Evolutionary conservation across 2,329 filamentous ascomycete genomes (phyloP).

Genomic region (Alternaria arborescens): DNA sequence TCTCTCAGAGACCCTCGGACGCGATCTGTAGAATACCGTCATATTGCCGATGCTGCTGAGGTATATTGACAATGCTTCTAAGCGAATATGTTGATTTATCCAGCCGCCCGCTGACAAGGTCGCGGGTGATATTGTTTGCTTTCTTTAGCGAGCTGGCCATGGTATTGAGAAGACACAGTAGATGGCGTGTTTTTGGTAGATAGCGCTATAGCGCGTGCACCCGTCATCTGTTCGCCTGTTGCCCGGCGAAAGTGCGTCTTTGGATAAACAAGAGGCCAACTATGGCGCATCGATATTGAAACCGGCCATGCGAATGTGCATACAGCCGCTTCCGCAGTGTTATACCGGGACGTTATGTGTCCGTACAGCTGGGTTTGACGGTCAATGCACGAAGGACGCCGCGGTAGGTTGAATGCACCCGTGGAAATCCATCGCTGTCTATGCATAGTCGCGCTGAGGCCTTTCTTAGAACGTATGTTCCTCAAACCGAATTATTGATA

Average conservation of each 20-base stretch:
- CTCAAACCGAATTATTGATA: slow-evolving; percentile 18
- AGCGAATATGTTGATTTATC: slow-evolving; percentile 26
- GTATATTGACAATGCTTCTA: slow-evolving; percentile 18
- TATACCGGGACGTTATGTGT: slow-evolving; percentile 32
- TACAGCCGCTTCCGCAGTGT: slow-evolving; percentile 30
- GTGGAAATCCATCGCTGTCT: slow-evolving; percentile 36
- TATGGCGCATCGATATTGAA: slow-evolving; percentile 2
- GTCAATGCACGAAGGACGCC: slow-evolving; percentile 27
- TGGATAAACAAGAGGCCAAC: slow-evolving; percentile 13
- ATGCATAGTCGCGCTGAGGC: slow-evolving; percentile 33
- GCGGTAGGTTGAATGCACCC: slow-evolving; percentile 35
- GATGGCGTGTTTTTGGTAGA: slow-evolving; percentile 15
- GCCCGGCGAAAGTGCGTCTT: slow-evolving; percentile 12
- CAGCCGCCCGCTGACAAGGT: slow-evolving; percentile 30
- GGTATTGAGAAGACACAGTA: slow-evolving; percentile 17
- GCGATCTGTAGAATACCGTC: slow-evolving; percentile 4
- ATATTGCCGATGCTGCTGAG: slow-evolving; percentile 16
- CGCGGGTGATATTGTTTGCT: slow-evolving; percentile 13
- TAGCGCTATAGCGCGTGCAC: slow-evolving; percentile 9
- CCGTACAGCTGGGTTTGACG: slow-evolving; percentile 33
- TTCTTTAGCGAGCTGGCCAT: slow-evolving; percentile 17
- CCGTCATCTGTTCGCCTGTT: slow-evolving; percentile 8
- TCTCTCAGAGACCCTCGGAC: slow-evolving; percentile 2
- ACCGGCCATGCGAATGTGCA: slow-evolving; percentile 8
- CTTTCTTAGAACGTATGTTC: slow-evolving; percentile 43